These are phyloP conservation scores for Naegleria lovaniensis DNA, from an alignment of 208 protist species.

Conservation along the genomic window DNA sequence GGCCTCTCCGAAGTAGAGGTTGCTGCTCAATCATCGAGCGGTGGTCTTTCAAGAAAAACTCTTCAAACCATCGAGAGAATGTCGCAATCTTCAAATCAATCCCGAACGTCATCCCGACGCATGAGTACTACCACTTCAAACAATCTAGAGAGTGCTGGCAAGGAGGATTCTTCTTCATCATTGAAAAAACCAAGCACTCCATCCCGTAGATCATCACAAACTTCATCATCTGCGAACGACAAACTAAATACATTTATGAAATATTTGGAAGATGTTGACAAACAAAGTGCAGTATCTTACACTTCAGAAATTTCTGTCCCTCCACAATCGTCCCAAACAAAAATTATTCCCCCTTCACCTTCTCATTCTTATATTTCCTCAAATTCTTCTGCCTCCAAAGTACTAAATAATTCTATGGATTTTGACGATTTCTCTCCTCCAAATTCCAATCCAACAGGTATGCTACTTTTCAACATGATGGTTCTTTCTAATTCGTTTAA, in stretches of 20 bases:
- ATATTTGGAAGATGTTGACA: neutral
- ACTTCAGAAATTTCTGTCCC: neutral
- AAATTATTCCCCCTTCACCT: neutral
- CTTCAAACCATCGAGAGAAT: neutral
- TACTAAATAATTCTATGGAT: neutral
- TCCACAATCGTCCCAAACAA: neutral
- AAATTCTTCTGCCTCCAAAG: neutral
- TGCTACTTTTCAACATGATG: neutral
- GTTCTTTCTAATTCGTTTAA: too few relatives aligned
- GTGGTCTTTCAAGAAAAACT: neutral
- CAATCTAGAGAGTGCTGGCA: neutral
- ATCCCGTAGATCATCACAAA: neutral
- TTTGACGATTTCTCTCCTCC: neutral
- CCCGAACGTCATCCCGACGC: neutral
- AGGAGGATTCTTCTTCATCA: neutral
- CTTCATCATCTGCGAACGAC: neutral
- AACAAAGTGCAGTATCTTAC: neutral
- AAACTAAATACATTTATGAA: neutral
- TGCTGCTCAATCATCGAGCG: neutral
- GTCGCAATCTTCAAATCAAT: neutral
- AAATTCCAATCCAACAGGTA: neutral
- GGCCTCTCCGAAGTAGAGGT: neutral
- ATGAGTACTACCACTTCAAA: too few relatives aligned
- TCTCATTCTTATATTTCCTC: constrained; percentile 8
- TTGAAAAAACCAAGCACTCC: neutral